Evolutionary conservation across 2,329 filamentous ascomycete genomes (phyloP).

Genomic region (Cytospora schulzeri): DNA sequence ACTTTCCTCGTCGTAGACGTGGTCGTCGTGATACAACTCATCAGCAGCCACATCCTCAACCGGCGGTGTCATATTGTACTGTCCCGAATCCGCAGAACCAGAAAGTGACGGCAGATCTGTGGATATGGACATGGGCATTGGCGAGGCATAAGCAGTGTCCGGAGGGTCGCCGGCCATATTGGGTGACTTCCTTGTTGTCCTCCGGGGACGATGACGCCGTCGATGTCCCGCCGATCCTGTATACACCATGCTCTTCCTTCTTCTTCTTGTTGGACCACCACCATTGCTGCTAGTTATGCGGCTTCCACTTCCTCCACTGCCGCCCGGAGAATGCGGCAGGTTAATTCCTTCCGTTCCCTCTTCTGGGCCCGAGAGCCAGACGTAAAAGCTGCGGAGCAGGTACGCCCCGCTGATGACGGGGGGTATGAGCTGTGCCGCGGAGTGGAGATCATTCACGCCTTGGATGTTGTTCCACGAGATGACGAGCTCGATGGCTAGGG

Average conservation of each 20-base stretch:
- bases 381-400: slow-evolving; percentile 15
- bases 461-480: slow-evolving; percentile 31
- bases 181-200: background rate
- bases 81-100: background rate
- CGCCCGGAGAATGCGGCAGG: background rate
- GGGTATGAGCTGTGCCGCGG: slow-evolving; percentile 30
- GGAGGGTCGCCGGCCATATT: background rate
- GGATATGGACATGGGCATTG: background rate
- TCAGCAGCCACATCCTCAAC: background rate
- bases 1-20: background rate
- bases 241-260: background rate
- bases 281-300: background rate
- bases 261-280: background rate
- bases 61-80: background rate
- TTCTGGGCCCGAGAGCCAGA: slow-evolving; percentile 19
- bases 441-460: slow-evolving; percentile 36
- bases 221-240: background rate
- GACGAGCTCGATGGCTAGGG: slow-evolving; percentile 31
- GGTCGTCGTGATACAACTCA: background rate
- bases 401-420: slow-evolving; percentile 21
- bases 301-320: background rate
- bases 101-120: background rate
- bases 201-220: background rate
- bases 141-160: background rate
- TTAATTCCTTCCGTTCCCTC: background rate